Base-by-base conservation (phyloP, 345 rosid species). In the Dovyalis caffra region DNA sequence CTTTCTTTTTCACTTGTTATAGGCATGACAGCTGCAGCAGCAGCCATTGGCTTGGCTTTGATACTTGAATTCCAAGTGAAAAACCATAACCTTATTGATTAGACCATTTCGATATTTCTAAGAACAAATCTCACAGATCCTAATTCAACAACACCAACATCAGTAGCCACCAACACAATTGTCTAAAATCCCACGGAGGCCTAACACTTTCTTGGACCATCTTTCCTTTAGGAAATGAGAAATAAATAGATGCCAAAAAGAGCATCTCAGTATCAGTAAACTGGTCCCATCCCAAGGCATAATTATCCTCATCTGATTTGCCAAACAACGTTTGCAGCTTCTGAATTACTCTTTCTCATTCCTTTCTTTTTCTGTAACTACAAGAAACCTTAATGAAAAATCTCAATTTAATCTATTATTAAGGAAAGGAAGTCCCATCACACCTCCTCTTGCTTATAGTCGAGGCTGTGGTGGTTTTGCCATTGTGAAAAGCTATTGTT, bases 231-330 rank as follows among this genome's bases (percentile, higher is more conserved):
- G 91, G 97, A 61, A 95, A 95, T 20, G 89, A 91, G 84, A 95
- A 95, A 83, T 95, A 95, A 98, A 95, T 93, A 15, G 99, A 95
- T 72, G 97, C 92, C 51, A 95, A 80, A 78, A 89, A 95, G 85
- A 93, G 88, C 87, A 95, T 86, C 94, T 95, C 99, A 16, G 88
- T 95, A 74, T 92, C 92, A 28, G 99, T 95, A 67, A 95, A 97
- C 57, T 89, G 84, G 71, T 95, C 99, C 86, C 92, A 81, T 61
- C 91, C 91, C 28, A 91, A 75, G 47, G 98, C 94, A 73, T 90
- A 89, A 72, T 89, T 83, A 51, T 90, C 99, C 85, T 92, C 98
- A 62, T 95, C 99, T 28, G 91, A 89, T 68, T 92, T 98, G 72
- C 98, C 97, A 73, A 87, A 93, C 80, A 87, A 53, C 8, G 82